Base-by-base conservation (phyloP, 768 basidiomycete species). In the Cytidiella melzeri region DNA sequence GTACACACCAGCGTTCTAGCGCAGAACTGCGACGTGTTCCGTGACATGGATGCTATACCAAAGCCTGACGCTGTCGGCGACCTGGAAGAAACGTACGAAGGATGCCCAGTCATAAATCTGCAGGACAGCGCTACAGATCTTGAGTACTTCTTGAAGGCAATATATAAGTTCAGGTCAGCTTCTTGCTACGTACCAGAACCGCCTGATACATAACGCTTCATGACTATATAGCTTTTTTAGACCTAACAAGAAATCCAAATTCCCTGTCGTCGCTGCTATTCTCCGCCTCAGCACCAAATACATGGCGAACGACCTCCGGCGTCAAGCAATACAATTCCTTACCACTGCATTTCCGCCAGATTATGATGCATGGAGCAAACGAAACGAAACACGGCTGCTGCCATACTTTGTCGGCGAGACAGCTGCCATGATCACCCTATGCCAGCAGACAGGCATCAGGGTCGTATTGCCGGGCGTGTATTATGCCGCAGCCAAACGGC, bases 251-350 rank as follows among this genome's bases (percentile, higher is more conserved):
- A 41, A 54, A 9, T 50, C 59, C 1, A 45, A 6, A 21, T 41
- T 48, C n/a, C 3, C 37, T n/a, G 47, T 48, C 24, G 47, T 40
- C 18, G 36, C 47, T 24, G 47, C 37, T 7, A 41, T 59, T 3
- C 49, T 59, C 13, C 58, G 57, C 5, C 30, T 61, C 13, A 55
- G 53, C 38, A 61, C 55, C 25, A 61, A 61, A 43, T 61, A 61
- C 45, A 21, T 53, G 23, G 48, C 50, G 5, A 27, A 39, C 9
- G 24, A 21, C 3, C 50, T 60, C 0, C 55, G 59, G 5, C 37
- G 46, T 21, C 52, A 50, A 20, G 57, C 55, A 3, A 45, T 60
- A n/a, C 53, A 42, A n/a, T 47, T 53, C 12, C 44, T 60, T 9
- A 24, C 39, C 10, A 44, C 55, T 9, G 56, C 54, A 9, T 59